These are phyloP conservation scores for Hibiscus trionum DNA, from an alignment of 345 rosid species.

Conservation along the genomic window DNA sequence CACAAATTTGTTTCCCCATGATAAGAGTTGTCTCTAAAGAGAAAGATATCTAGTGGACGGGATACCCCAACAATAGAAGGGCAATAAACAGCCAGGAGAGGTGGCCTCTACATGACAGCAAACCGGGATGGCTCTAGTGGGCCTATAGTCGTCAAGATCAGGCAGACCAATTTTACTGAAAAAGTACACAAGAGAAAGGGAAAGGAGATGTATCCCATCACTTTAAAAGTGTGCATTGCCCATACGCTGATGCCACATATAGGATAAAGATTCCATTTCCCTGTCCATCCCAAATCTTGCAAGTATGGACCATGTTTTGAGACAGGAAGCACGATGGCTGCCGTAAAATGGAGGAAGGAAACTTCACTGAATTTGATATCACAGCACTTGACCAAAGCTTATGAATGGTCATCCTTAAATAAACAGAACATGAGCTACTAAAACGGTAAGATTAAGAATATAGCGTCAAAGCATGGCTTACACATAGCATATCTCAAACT, in stretches of 20 bases:
- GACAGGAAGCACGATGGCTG: conserved; percentile 27
- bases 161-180: conserved; percentile 12
- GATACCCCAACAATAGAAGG: neutral
- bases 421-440: neutral
- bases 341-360: neutral
- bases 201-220: neutral
- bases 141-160: conserved; percentile 13
- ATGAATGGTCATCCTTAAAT: conserved; percentile 4
- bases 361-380: conserved; percentile 10
- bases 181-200: conserved; percentile 8
- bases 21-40: too few species aligned
- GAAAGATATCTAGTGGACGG: too few species aligned
- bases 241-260: conserved; percentile 20
- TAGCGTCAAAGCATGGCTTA: neutral
- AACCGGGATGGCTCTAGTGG: neutral
- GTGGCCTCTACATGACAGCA: conserved; percentile 1
- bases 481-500: neutral
- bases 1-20: neutral
- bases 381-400: neutral
- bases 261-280: conserved; percentile 28
- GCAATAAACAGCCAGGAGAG: neutral
- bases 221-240: conserved; percentile 26
- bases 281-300: conserved; percentile 13
- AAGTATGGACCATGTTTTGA: neutral
- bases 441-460: neutral